phyloP scores from a whole-genome alignment of 805 yeast genomes.

The Priceomyces fermenticarens region DNA sequence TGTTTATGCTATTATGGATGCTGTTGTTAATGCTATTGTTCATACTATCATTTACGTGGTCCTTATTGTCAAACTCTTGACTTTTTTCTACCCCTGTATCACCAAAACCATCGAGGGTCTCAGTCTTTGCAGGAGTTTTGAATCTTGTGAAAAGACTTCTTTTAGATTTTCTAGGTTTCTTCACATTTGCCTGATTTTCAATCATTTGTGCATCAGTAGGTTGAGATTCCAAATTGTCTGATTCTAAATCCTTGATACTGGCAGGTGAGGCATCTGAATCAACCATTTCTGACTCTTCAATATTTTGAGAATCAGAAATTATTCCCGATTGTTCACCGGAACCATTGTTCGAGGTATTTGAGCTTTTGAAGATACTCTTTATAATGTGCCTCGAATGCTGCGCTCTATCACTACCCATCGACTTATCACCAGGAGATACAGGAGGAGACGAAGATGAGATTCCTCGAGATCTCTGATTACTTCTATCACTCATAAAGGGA shows the following conservation, averaged over 20 bases:
- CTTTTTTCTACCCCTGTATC: neutral
- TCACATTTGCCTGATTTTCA: slow-evolving; percentile 6
- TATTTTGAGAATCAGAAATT: slow-evolving; percentile 3
- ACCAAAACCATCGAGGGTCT: slow-evolving; percentile 5
- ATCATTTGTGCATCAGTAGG: too few species aligned
- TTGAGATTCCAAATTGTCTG: neutral
- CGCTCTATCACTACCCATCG: slow-evolving; percentile 1
- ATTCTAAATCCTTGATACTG: neutral
- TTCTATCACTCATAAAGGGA: slow-evolving; percentile 39
- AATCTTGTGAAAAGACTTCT: slow-evolving; percentile 39
- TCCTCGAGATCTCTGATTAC: slow-evolving; percentile 13
- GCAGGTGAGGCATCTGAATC: slow-evolving; percentile 6
- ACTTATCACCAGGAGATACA: slow-evolving; percentile 4
- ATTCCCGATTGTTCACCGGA: neutral
- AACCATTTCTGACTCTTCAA: slow-evolving; percentile 15
- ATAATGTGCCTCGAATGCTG: slow-evolving; percentile 31
- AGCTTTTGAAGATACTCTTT: slow-evolving; percentile 28
- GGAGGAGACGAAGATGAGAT: slow-evolving; percentile 15
- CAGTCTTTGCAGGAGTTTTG: slow-evolving; percentile 21
- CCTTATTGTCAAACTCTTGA: slow-evolving; percentile 3
- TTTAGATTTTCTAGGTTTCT: slow-evolving; percentile 31
- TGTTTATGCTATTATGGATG: too few species aligned
- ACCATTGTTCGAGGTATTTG: slow-evolving; percentile 2
- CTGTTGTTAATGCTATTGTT: neutral
- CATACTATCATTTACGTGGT: slow-evolving; percentile 4